These are phyloP conservation scores for Populus hybrid DNA, from an alignment of 441 rosid genomes.

Conservation along the genomic window DNA sequence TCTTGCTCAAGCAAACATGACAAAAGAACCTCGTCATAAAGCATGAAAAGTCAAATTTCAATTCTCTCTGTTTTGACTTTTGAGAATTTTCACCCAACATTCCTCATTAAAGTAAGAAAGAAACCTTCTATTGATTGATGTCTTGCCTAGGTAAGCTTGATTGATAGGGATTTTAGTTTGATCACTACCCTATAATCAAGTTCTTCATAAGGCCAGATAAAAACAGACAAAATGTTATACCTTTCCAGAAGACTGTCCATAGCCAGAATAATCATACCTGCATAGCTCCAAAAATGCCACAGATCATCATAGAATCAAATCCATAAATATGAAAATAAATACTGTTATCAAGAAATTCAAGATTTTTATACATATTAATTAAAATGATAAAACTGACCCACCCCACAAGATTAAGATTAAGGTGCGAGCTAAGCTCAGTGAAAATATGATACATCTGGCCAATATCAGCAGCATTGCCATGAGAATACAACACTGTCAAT, in stretches of 20 bases:
- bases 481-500: slow-evolving; percentile 82
- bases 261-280: slow-evolving; percentile 97
- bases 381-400: slow-evolving; percentile 44
- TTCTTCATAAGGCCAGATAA: not conserved
- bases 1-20: not conserved
- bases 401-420: slow-evolving; percentile 92
- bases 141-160: not conserved
- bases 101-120: not conserved
- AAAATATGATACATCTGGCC: slow-evolving; percentile 83
- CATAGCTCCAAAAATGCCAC: slow-evolving; percentile 2
- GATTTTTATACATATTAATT: not conserved
- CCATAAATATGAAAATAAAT: not conserved
- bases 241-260: slow-evolving; percentile 94
- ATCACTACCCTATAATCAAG: not conserved
- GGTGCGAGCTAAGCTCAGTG: slow-evolving; percentile 72
- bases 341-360: not conserved
- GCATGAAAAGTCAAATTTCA: not conserved
- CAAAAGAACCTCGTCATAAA: not conserved
- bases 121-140: not conserved
- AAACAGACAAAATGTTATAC: slow-evolving; percentile 32
- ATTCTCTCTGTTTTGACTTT: not conserved
- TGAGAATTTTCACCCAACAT: not conserved
- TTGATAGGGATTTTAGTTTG: not conserved
- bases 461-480: slow-evolving; percentile 97
- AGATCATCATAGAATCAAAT: not conserved